Evolutionary conservation across 73 alveolate genomes (phyloP), one percentile per base, ranked within the genome.

Genomic region (Paramecium primaurelia): DNA sequence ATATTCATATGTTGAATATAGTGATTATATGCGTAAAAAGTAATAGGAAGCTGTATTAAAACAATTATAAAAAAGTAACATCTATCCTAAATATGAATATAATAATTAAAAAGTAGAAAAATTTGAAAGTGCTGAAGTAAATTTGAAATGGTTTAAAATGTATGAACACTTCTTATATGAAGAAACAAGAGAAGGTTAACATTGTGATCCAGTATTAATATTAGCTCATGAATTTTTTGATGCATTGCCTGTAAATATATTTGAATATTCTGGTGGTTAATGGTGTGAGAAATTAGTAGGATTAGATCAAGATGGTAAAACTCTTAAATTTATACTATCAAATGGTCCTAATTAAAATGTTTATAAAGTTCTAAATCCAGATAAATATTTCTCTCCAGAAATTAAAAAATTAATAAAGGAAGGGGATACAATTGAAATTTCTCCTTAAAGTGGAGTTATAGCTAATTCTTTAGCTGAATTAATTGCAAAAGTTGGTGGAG

Each of bases 141-240:
- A 92, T 14, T 58, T 89, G n/a, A 68, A 85, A 8, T 89, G 94
- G 94, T 89, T 89, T 26, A 89, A 89, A 51, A 68, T 45, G 80
- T 89, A 89, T 89, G 94, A 89, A 47, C 49, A 89, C 54, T 69
- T 73, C 49, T 32, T 73, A 20, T 77, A 36, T 73, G 93, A 88
- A 59, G 94, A 75, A 32, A 40, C 68, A 71, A 71, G 92, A 16
- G 92, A 73, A 22, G 59, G 58, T 14, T 45, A 51, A 26, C 30
- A 32, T 38, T 20, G 58, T 25, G 92, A 84, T 22, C 99, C 99
- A 4, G 93, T 93, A 49, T 47, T 97, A 16, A 84, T 97, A 51
- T 25, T 97, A n/a, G 99, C 98, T 8, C 99, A 97, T 92, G 99
- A 97, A 71, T 93, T 97, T 45, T 97, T 94, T 92, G 99, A 97